Evolutionary conservation across 441 rosid species (phyloP).

Genomic region (Gossypium schwendimanii): DNA sequence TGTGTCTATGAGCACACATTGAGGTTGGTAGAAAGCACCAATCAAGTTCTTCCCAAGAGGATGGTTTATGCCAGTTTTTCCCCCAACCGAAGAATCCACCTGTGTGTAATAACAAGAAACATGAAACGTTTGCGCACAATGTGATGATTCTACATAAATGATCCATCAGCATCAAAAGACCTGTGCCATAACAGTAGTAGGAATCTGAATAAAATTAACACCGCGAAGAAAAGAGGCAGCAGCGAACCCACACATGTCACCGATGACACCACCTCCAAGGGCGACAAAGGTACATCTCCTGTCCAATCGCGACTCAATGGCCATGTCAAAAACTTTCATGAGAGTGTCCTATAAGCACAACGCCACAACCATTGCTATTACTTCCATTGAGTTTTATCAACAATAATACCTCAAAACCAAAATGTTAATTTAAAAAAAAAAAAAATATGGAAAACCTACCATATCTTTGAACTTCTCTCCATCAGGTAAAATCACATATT

Average conservation of each 20-base stretch:
- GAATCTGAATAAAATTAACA: constrained; percentile 93
- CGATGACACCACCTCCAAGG: constrained; percentile 95
- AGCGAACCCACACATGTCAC: constrained; percentile 95
- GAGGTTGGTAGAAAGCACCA: constrained; percentile 98
- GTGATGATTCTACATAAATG: background rate
- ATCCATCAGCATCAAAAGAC: constrained; percentile 24
- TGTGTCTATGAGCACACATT: constrained; percentile 81
- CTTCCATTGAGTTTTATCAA: background rate
- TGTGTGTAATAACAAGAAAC: constrained; percentile 16
- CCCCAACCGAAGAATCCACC: constrained; percentile 99
- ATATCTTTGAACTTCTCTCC: constrained; percentile 85
- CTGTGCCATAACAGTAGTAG: constrained; percentile 97
- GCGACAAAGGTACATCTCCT: constrained; percentile 82
- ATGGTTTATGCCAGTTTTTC: constrained; percentile 93
- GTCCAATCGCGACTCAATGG: constrained; percentile 82
- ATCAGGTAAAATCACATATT: constrained; percentile 75
- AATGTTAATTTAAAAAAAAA: background rate
- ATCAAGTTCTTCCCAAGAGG: constrained; percentile 89
- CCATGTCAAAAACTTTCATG: constrained; percentile 92
- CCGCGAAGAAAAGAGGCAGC: constrained; percentile 94
- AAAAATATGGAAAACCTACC: background rate
- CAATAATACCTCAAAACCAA: background rate
- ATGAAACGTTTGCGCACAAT: background rate
- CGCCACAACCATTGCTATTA: background rate
- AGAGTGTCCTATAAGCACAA: constrained; percentile 52